phyloP scores from a whole-genome alignment of 1,139 yeast species.

The Kodamaea anthophila region DNA sequence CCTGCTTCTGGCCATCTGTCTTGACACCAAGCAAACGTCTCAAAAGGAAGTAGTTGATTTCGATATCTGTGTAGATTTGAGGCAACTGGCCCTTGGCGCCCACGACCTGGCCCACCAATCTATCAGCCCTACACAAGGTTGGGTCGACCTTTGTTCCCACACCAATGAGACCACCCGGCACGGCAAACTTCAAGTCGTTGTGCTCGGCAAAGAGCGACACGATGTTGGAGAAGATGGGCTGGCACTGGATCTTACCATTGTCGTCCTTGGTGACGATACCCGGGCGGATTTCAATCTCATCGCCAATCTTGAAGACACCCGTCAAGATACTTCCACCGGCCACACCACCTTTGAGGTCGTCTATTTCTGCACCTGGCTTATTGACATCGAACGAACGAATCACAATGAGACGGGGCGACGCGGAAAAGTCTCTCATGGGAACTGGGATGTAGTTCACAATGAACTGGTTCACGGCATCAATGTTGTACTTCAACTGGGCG shows the following conservation, averaged over 20 bases:
- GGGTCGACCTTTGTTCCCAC: slow-evolving; percentile 99
- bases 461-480: slow-evolving; percentile 96
- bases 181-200: slow-evolving; percentile 96
- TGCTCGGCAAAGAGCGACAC: slow-evolving; percentile 95
- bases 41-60: slow-evolving; percentile 91
- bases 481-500: slow-evolving; percentile 96
- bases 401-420: slow-evolving; percentile 92
- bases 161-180: slow-evolving; percentile 99
- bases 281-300: slow-evolving; percentile 97
- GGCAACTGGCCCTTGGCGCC: slow-evolving; percentile 97
- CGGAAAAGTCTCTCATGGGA: slow-evolving; percentile 90
- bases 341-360: slow-evolving; percentile 98
- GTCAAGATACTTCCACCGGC: slow-evolving; percentile 98
- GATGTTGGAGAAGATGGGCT: slow-evolving; percentile 90
- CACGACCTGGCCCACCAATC: slow-evolving; percentile 98
- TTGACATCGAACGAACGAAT: slow-evolving; percentile 98
- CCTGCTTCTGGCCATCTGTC: slow-evolving; percentile 94
- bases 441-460: slow-evolving; percentile 94
- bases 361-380: slow-evolving; percentile 97
- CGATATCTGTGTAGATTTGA: slow-evolving; percentile 92
- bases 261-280: slow-evolving; percentile 97
- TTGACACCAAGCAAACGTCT: slow-evolving; percentile 98
- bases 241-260: slow-evolving; percentile 88
- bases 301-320: slow-evolving; percentile 96
- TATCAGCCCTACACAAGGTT: slow-evolving; percentile 97